A percentile compares a stretch with the other conserved stretches of the same genome.
phyloP scores from a whole-genome alignment of 768 basidiomycete species.

The Mycena pura region DNA sequence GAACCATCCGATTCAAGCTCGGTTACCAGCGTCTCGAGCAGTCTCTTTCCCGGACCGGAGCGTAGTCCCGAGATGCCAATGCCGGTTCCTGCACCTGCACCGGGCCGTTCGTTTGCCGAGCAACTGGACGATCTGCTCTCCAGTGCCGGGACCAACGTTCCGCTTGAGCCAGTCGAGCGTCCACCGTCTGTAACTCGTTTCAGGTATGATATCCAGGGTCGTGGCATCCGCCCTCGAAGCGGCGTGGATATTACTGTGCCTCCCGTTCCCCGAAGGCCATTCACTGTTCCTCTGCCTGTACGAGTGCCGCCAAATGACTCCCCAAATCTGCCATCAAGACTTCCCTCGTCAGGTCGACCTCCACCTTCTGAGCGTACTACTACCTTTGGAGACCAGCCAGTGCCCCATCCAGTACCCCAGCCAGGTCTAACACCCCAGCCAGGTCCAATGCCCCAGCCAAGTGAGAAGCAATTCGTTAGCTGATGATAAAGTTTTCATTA shows the following conservation, averaged over 20 bases:
- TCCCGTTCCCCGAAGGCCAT: background rate
- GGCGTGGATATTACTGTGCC: slow-evolving; percentile 9
- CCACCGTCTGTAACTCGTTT: slow-evolving; percentile 65
- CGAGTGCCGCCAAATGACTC: background rate
- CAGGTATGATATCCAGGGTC: slow-evolving; percentile 45
- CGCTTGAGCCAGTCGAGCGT: slow-evolving; percentile 47
- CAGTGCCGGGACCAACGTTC: slow-evolving; percentile 44
- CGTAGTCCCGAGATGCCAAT: slow-evolving; percentile 33
- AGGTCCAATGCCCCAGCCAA: background rate
- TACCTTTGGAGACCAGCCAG: no score
- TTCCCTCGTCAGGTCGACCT: background rate
- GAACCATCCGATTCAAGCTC: background rate
- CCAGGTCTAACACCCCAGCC: background rate
- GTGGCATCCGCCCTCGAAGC: slow-evolving; percentile 23
- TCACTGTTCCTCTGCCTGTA: background rate
- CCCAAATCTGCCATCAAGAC: background rate
- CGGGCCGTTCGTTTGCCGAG: slow-evolving; percentile 62
- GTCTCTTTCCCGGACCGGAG: background rate
- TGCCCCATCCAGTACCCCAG: background rate
- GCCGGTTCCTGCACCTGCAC: slow-evolving; percentile 55
- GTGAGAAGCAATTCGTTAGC: background rate
- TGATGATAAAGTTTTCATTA: background rate
- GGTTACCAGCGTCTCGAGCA: background rate
- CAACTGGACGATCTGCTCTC: slow-evolving; percentile 67
- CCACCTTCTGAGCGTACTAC: background rate